phyloP scores from a whole-genome alignment of 2,329 filamentous ascomycete genomes.

The Ophiostoma populinum region DNA sequence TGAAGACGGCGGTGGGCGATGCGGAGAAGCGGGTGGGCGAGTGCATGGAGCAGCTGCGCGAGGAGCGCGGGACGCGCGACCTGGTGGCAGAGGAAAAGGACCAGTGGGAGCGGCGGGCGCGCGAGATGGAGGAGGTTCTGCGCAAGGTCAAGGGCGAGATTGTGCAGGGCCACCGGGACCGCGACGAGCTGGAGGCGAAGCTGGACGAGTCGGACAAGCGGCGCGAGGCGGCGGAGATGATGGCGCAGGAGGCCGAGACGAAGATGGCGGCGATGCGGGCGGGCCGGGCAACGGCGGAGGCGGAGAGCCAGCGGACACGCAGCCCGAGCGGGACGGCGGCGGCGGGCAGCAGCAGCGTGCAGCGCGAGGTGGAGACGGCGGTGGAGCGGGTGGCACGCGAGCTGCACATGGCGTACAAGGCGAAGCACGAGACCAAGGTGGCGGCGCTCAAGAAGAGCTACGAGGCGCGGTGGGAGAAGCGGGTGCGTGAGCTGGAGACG shows the following conservation, averaged over 20 bases:
- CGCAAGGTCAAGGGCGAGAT: conserved; percentile 70
- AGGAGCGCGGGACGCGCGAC: conserved; percentile 55
- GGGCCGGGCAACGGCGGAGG: conserved; percentile 27
- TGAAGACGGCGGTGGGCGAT: conserved; percentile 76
- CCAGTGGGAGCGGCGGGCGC: conserved; percentile 68
- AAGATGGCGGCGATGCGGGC: conserved; percentile 60
- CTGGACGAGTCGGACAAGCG: conserved; percentile 63
- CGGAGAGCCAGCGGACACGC: conserved; percentile 2
- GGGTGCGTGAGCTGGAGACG: conserved; percentile 58
- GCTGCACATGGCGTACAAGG: conserved; percentile 83
- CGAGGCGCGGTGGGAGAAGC: conserved; percentile 79
- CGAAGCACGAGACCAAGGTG: conserved; percentile 94
- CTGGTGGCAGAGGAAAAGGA: conserved; percentile 57
- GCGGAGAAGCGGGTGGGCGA: conserved; percentile 85
- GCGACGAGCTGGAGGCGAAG: conserved; percentile 59
- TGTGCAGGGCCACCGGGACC: conserved; percentile 58
- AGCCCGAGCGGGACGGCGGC: conserved; percentile 22
- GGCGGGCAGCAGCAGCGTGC: conserved; percentile 15
- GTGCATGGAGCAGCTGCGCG: conserved; percentile 65
- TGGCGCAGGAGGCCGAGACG: conserved; percentile 59
- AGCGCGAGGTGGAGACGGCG: conserved; percentile 60
- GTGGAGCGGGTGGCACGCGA: conserved; percentile 89
- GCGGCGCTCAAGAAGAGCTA: conserved; percentile 73
- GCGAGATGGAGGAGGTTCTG: conserved; percentile 72
- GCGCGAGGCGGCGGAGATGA: conserved; percentile 54